Percentiles rank a stretch among this genome's conserved stretches.
Evolutionary conservation across 352 stramenopile genomes (phyloP).

Genomic region (Peronospora tabacina): DNA sequence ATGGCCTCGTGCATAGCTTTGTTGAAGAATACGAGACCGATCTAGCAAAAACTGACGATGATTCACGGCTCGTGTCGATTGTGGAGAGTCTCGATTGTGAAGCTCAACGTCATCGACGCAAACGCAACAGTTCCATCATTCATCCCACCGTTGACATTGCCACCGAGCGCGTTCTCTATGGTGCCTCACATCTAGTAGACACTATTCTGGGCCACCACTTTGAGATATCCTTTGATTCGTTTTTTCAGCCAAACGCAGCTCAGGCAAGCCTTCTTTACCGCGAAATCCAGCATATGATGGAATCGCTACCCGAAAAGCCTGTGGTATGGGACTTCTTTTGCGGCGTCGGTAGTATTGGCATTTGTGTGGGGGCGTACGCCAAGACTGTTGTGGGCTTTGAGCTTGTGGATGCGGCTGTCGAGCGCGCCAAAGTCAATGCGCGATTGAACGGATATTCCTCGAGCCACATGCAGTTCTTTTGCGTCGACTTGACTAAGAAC

Average conservation of each 20-base stretch:
- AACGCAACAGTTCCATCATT: neutral
- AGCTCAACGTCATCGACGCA: slow-evolving; percentile 36
- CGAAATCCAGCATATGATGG: slow-evolving; percentile 39
- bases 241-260: slow-evolving; percentile 71
- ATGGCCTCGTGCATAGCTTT: slow-evolving; percentile 29
- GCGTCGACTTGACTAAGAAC: slow-evolving; percentile 47
- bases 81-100: slow-evolving; percentile 57
- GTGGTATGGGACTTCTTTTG: slow-evolving; percentile 79
- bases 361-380: slow-evolving; percentile 48
- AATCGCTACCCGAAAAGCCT: slow-evolving; percentile 25
- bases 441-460: slow-evolving; percentile 46
- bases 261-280: slow-evolving; percentile 52
- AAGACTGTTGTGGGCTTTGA: slow-evolving; percentile 61
- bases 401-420: slow-evolving; percentile 48
- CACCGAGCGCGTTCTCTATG: slow-evolving; percentile 34
- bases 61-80: slow-evolving; percentile 42
- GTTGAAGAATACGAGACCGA: slow-evolving; percentile 16
- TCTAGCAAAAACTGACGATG: neutral
- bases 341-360: slow-evolving; percentile 71
- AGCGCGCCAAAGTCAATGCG: slow-evolving; percentile 48
- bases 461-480: slow-evolving; percentile 55
- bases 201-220: slow-evolving; percentile 54
- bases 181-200: slow-evolving; percentile 42
- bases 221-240: slow-evolving; percentile 61
- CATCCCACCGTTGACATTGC: neutral